phyloP scores from a whole-genome alignment of 345 rosid species.

The Populus ilicifolia region DNA sequence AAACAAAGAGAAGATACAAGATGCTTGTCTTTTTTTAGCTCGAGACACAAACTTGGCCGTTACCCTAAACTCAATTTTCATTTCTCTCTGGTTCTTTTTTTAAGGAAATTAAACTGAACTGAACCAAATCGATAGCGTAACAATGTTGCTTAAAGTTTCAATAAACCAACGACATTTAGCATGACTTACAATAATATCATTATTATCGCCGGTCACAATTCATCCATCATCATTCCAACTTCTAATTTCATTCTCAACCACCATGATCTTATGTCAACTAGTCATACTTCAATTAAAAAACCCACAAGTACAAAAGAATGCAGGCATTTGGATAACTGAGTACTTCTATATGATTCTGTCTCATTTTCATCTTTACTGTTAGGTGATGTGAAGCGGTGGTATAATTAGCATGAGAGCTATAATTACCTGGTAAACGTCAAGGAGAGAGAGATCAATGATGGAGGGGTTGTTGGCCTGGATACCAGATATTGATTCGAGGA shows the following conservation, averaged over 20 bases:
- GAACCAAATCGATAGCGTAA: background rate
- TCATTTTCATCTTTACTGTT: background rate
- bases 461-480: constrained; percentile 74
- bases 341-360: background rate
- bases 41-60: too few relatives aligned
- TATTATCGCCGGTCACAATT: too few relatives aligned
- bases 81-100: background rate
- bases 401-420: background rate
- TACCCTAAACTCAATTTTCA: too few relatives aligned
- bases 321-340: too few relatives aligned
- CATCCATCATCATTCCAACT: background rate
- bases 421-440: constrained; percentile 72
- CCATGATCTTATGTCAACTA: background rate
- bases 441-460: constrained; percentile 68
- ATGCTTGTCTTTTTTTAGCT: too few relatives aligned
- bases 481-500: constrained; percentile 59
- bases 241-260: background rate
- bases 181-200: too few relatives aligned
- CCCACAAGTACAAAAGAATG: background rate
- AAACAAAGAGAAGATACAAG: too few relatives aligned
- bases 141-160: background rate
- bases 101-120: background rate
- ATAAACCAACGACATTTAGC: background rate
- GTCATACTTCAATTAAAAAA: too few relatives aligned
- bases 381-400: background rate